Evolutionary conservation across 495 filamentous ascomycete genomes (phyloP), one percentile per base, ranked within the genome.

Genomic region (Margaritispora aquatica): DNA sequence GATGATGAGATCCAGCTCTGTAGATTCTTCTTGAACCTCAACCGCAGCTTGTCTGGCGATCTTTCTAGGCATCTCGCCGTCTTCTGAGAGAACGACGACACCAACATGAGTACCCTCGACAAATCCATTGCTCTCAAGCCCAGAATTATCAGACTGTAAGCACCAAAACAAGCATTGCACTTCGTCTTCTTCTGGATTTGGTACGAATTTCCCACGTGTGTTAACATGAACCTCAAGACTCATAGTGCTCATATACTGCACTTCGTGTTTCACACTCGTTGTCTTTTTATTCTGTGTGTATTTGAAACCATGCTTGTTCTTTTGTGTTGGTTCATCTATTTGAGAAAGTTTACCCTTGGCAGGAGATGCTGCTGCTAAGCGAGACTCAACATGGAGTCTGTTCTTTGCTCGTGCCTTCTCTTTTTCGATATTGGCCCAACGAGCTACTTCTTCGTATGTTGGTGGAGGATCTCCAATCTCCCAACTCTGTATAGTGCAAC

Each of bases 241-340:
- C 92, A 98, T 92, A 31, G 84, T 89, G 71, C 89, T 96, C 92
- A 97, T 97, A 69, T 96, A 92, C 62, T 96, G 92, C 5, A 85
- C 82, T 68, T 96, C 90, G 61, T 93, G 88, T 63, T 88, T 81
- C 36, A 94, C 87, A 66, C 84, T 91, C 0, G 86, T 88, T 3
- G 85, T 84, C 66, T 84, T 83, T 54, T 77, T 72, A 63, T 87
- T 89, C 67, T 94, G 92, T 0, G 91, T 92, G 69, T 88, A 94
- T 68, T 90, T 94, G 75, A 92, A 90, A 1, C 88, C 90, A 68
- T 90, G 78, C 49, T 81, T 85, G 64, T 90, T 90, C 64, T 81
- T 90, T 52, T 96, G 94, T 1, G 95, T 97, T 0, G 91, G 85
- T 0, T 88, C 91, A 29, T 92, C 88, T 59, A 98, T 90, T 71